Base-by-base conservation (phyloP, 805 yeast genomes). In the Lipomyces japonicus region DNA sequence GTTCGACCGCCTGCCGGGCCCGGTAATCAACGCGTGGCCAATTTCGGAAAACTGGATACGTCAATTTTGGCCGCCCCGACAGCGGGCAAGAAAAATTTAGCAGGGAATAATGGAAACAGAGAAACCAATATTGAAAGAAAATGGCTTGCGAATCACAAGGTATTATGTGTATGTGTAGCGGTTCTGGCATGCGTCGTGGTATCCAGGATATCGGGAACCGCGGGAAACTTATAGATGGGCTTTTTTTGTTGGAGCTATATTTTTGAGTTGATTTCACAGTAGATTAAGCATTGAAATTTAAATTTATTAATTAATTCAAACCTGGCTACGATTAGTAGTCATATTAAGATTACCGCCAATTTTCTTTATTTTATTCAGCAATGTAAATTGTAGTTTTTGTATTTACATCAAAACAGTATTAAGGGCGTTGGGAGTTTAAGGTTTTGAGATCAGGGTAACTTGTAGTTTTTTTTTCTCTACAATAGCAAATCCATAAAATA, bases 171-270 rank as follows among this genome's bases (percentile, higher is more conserved):
- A 25, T 18, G 39, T 4, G 35, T 50, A 2, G 47, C 44, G 2
- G 31, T 50, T n/a, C 23, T 50, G 14, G 54, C 47, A 14, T 46
- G 44, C 44, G 18, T 32, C 16, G 39, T 42, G 2, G 44, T 39
- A 5, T 3, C 52, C 16, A 9, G 52, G 38, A 35, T 42, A 10
- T n/a, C 28, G 10, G 42, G 42, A 37, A 14, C 7, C 16, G 4
- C 21, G 16, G 30, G 3, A 34, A 9, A 34, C 37, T 34, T 4
- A 14, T 7, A n/a, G 39, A 36, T 36, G 23, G 24, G 22, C 3
- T 21, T 12, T 39, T 28, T 14, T 28, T 28, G 32, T n/a, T n/a
- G n/a, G n/a, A n/a, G n/a, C n/a, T n/a, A n/a, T n/a, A n/a, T 28
- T 28, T 28, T 28, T 28, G 32, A 28, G 10, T 10, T 28, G 32